Evolutionary conservation across 2,329 filamentous ascomycete species (phyloP), one percentile per base, ranked within the genome.

Genomic region (Fusarium annulatum): DNA sequence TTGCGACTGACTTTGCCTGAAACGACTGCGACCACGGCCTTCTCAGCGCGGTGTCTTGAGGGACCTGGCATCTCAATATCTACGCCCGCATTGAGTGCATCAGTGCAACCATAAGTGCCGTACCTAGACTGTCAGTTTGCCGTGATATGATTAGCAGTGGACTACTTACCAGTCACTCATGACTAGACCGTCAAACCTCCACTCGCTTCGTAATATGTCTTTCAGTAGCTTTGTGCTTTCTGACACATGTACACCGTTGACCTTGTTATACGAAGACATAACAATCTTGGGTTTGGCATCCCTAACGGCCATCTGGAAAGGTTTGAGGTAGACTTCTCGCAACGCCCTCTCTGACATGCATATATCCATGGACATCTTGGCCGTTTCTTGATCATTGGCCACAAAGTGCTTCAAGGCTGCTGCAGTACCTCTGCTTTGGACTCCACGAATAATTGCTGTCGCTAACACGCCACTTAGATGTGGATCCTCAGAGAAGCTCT

Each of bases 311-410:
- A 91, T 85, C 77, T 91, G 88, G 69, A 92, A 92, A 0, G 90
- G 90, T 77, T 88, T 84, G 7, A 92, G 83, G 71, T 92, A 92
- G 21, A 92, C 88, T 76, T 92, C 90, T 23, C 90, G 84, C 62
- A 91, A 78, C 2, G 89, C 88, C 55, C 89, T 83, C 64, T 90
- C 85, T 3, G 84, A 81, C 51, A 88, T 82, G 26, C 85, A 77
- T 33, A 84, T 83, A 78, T 88, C 82, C 30, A 85, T 83, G 0
- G 82, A 82, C 70, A 86, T 84, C n/a, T 87, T 84, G 62, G 85
- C 84, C 59, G 69, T 73, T 33, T 88, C 87, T 71, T 87, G 84
- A 64, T 89, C 87, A 61, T 89, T 88, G 16, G 75, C 77, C 4
- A 76, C 80, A 63, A 80, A 82, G 46, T 83, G 81, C 59, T 83